Percentiles rank a stretch among this genome's conserved stretches.
phyloP scores from a whole-genome alignment of 495 filamentous ascomycete species.

The Penicillium odoratum region DNA sequence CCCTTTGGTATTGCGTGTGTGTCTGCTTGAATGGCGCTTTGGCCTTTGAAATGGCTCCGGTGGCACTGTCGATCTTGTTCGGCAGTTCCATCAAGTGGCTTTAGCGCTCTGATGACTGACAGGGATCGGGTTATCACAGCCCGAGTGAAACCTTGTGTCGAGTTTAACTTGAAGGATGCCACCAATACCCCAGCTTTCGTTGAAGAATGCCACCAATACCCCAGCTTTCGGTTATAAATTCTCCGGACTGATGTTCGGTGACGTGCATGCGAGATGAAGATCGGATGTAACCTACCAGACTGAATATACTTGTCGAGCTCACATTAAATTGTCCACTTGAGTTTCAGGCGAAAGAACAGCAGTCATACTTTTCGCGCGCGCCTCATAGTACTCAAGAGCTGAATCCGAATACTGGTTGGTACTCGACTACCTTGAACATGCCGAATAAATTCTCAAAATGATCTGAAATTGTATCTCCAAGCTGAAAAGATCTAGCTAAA shows the following conservation, averaged over 20 bases:
- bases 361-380: not conserved
- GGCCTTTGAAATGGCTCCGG: not conserved
- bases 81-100: not conserved
- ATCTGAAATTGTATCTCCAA: conserved; percentile 12
- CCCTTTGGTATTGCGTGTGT: too few relatives aligned
- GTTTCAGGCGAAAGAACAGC: not conserved
- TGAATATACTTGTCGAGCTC: not conserved
- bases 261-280: not conserved
- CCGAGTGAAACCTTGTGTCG: not conserved
- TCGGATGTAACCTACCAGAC: not conserved
- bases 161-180: not conserved
- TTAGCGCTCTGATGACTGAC: not conserved
- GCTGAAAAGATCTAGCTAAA: conserved; percentile 22
- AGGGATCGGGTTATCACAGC: not conserved
- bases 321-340: not conserved
- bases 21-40: not conserved
- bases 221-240: not conserved
- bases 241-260: not conserved
- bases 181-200: not conserved
- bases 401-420: not conserved
- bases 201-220: not conserved
- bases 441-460: conserved; percentile 12
- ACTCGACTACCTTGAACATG: not conserved
- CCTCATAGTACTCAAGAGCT: not conserved
- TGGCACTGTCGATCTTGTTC: not conserved